phyloP scores from a whole-genome alignment of 768 basidiomycete species.

The Phanerodontia chrysosporium region DNA sequence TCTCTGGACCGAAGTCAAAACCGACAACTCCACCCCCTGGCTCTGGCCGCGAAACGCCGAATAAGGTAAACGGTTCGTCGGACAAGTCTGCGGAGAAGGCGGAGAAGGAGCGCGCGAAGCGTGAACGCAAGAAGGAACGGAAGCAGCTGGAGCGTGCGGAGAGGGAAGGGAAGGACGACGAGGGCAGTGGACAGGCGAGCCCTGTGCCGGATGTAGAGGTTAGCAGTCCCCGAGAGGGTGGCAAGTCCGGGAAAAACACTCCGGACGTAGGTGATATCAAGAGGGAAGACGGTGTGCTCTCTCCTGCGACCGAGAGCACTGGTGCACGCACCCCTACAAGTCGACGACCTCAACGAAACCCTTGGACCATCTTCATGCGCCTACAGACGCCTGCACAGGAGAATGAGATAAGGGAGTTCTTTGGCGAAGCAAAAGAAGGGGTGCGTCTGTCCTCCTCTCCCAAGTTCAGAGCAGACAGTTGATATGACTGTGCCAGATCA shows the following conservation, averaged over 20 bases:
- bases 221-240: slow-evolving; percentile 9
- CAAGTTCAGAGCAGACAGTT: neutral
- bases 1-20: slow-evolving; percentile 14
- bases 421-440: slow-evolving; percentile 62
- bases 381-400: slow-evolving; percentile 53
- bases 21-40: slow-evolving; percentile 24
- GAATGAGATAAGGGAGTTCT: slow-evolving; percentile 69
- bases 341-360: slow-evolving; percentile 59
- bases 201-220: slow-evolving; percentile 15
- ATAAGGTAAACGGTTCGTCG: slow-evolving; percentile 34
- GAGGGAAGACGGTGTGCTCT: slow-evolving; percentile 21
- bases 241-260: slow-evolving; percentile 38
- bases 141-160: slow-evolving; percentile 51
- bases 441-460: slow-evolving; percentile 36
- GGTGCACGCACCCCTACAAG: slow-evolving; percentile 72
- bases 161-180: slow-evolving; percentile 25
- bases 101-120: slow-evolving; percentile 55
- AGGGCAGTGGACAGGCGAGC: slow-evolving; percentile 27
- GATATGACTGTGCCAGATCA: slow-evolving; percentile 47
- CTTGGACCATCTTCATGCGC: slow-evolving; percentile 85
- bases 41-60: slow-evolving; percentile 29
- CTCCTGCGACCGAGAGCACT: slow-evolving; percentile 44
- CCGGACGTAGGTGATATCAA: slow-evolving; percentile 20
- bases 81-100: slow-evolving; percentile 39
- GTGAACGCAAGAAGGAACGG: slow-evolving; percentile 59